A percentile compares a stretch with the other conserved stretches of the same genome.
phyloP scores from a whole-genome alignment of 257 asterid species.

The Cinchona pubescens region DNA sequence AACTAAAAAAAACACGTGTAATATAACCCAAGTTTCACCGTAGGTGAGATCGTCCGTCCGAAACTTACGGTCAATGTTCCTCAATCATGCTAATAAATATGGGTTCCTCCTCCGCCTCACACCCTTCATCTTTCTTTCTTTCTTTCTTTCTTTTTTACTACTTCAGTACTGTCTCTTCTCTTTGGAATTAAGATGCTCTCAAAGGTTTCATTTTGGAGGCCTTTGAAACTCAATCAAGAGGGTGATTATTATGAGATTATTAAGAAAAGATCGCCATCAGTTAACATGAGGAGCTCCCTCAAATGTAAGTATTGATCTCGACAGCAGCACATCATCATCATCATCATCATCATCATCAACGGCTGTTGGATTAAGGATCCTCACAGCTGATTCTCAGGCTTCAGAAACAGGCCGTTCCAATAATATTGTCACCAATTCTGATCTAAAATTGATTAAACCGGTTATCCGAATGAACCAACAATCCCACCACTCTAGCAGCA shows the following conservation, averaged over 20 bases:
- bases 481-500: too few species aligned
- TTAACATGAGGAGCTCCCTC: neutral
- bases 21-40: too few species aligned
- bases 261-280: neutral
- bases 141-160: neutral
- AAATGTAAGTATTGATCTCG: too few species aligned
- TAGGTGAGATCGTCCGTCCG: too few species aligned
- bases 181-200: neutral
- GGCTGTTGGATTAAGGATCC: conserved; percentile 12
- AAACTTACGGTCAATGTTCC: neutral
- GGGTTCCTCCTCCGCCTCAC: neutral
- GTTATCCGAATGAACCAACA: conserved; percentile 1
- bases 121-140: conserved; percentile 2
- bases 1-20: too few species aligned
- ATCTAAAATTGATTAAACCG: conserved; percentile 8
- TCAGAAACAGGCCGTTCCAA: neutral
- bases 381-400: conserved; percentile 1
- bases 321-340: too few species aligned
- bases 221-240: neutral
- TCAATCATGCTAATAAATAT: conserved; percentile 2
- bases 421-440: conserved; percentile 20
- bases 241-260: too few species aligned
- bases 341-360: too few species aligned
- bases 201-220: neutral
- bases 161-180: neutral